These are phyloP conservation scores for Pochonia chlamydosporia DNA, from an alignment of 2,329 filamentous ascomycete species.

Conservation along the genomic window DNA sequence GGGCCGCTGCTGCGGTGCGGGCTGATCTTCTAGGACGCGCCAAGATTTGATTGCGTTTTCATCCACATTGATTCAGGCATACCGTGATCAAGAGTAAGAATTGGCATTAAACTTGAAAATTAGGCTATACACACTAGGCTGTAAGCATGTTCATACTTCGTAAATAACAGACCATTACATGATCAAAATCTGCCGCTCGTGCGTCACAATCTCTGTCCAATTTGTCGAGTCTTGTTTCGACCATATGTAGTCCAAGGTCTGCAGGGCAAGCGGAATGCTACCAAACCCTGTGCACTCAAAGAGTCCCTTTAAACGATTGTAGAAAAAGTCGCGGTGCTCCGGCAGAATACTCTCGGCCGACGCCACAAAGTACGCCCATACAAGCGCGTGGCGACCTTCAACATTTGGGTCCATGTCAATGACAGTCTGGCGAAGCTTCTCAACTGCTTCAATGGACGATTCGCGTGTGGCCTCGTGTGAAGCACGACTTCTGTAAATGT, in stretches of 20 bases:
- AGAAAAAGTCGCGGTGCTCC: constrained; percentile 30
- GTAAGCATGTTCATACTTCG: not conserved
- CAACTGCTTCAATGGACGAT: constrained; percentile 22
- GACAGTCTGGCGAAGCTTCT: constrained; percentile 25
- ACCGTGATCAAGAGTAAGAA: not conserved
- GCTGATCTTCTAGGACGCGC: not conserved
- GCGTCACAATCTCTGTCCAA: constrained; percentile 24
- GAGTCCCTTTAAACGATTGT: constrained; percentile 19
- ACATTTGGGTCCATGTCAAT: constrained; percentile 18
- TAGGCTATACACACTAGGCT: not conserved
- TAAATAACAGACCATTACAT: constrained; percentile 17
- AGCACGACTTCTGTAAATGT: constrained; percentile 19
- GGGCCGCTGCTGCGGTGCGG: not conserved
- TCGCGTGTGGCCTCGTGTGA: constrained; percentile 7
- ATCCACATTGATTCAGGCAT: not conserved
- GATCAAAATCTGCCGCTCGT: constrained; percentile 20
- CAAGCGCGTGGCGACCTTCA: constrained; percentile 30
- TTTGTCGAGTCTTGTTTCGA: constrained; percentile 14
- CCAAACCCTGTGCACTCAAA: constrained; percentile 28
- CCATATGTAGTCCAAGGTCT: constrained; percentile 29
- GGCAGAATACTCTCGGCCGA: constrained; percentile 30
- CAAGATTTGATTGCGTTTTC: not conserved
- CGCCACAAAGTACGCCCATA: constrained; percentile 35
- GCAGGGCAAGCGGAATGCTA: constrained; percentile 30
- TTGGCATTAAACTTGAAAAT: not conserved